These are phyloP conservation scores for Hymenoscyphus scutula DNA, from an alignment of 2,329 filamentous ascomycete species.

Conservation along the genomic window DNA sequence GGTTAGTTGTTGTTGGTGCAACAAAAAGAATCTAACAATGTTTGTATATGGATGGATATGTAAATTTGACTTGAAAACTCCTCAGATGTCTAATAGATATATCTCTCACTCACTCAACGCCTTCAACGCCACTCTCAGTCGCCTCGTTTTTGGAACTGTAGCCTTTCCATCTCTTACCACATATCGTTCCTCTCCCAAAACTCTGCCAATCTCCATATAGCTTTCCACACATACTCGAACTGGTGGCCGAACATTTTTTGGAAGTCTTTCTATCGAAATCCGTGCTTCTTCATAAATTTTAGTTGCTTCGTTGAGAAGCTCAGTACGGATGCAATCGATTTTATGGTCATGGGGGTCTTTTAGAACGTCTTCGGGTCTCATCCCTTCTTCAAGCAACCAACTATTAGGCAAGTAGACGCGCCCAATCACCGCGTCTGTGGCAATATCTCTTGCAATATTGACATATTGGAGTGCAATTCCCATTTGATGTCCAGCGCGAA, in stretches of 20 bases:
- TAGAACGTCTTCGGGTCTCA: constrained; percentile 55
- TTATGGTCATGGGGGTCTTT: constrained; percentile 45
- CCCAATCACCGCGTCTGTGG: constrained; percentile 60
- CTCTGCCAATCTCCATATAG: constrained; percentile 72
- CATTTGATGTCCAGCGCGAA: constrained; percentile 61
- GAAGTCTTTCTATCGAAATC: constrained; percentile 53
- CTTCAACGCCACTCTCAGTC: constrained; percentile 57
- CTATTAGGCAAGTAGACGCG: constrained; percentile 66
- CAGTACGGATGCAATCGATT: constrained; percentile 50
- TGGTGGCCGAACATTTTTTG: too few relatives aligned
- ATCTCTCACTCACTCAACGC: constrained; percentile 46
- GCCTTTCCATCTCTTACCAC: constrained; percentile 42
- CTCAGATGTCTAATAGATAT: constrained; percentile 9
- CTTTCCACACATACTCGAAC: constrained; percentile 70
- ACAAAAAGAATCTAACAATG: too few relatives aligned
- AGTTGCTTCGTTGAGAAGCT: constrained; percentile 60
- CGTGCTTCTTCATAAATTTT: constrained; percentile 54
- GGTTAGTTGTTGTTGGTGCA: too few relatives aligned
- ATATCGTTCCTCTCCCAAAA: constrained; percentile 46
- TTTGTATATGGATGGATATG: too few relatives aligned
- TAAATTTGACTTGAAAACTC: not conserved
- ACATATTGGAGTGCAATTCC: constrained; percentile 74
- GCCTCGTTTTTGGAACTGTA: constrained; percentile 45
- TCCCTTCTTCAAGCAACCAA: constrained; percentile 59
- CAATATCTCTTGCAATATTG: constrained; percentile 74